Evolutionary conservation across 129 eudicot genomes (phyloP).

Genomic region (Pseudognaphalium luteoalbum): DNA sequence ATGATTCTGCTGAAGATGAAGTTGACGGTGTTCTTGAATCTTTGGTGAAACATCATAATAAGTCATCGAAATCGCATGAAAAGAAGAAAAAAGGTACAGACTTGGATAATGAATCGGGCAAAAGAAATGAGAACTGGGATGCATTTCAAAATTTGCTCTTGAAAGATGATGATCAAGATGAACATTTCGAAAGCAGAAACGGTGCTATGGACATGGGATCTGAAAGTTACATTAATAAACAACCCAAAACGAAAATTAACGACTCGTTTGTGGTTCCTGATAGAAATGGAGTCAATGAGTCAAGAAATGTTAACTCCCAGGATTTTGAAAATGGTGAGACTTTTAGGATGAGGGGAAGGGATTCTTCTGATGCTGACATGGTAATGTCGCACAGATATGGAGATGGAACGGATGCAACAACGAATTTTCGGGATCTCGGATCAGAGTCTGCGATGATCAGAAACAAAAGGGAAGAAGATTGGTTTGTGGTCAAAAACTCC

Average conservation of each 20-base stretch:
- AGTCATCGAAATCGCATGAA: slow-evolving; percentile 49
- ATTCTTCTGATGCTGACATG: slow-evolving; percentile 49
- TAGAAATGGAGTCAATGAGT: slow-evolving; percentile 43
- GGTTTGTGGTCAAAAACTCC: slow-evolving; percentile 67
- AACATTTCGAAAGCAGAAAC: slow-evolving; percentile 33
- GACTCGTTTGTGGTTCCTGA: slow-evolving; percentile 61
- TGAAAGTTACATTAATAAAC: slow-evolving; percentile 41
- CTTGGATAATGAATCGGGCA: slow-evolving; percentile 26
- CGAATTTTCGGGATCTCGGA: slow-evolving; percentile 44
- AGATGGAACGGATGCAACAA: slow-evolving; percentile 27
- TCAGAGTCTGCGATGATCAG: slow-evolving; percentile 46
- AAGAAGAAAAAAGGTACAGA: slow-evolving; percentile 47
- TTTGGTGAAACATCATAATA: slow-evolving; percentile 55
- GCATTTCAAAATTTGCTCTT: slow-evolving; percentile 79
- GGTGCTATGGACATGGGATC: slow-evolving; percentile 44
- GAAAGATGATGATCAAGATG: slow-evolving; percentile 55
- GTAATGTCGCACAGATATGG: slow-evolving; percentile 43
- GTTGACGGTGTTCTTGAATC: slow-evolving; percentile 72
- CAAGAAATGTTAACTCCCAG: slow-evolving; percentile 34
- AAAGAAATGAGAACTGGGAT: slow-evolving; percentile 59
- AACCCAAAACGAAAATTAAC: slow-evolving; percentile 28
- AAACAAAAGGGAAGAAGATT: slow-evolving; percentile 67
- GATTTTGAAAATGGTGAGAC: slow-evolving; percentile 55
- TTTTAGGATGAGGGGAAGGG: slow-evolving; percentile 40
- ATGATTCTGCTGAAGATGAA: slow-evolving; percentile 51